Base-by-base conservation (phyloP, 257 asterid species). In the Solanum pinnatisectum region DNA sequence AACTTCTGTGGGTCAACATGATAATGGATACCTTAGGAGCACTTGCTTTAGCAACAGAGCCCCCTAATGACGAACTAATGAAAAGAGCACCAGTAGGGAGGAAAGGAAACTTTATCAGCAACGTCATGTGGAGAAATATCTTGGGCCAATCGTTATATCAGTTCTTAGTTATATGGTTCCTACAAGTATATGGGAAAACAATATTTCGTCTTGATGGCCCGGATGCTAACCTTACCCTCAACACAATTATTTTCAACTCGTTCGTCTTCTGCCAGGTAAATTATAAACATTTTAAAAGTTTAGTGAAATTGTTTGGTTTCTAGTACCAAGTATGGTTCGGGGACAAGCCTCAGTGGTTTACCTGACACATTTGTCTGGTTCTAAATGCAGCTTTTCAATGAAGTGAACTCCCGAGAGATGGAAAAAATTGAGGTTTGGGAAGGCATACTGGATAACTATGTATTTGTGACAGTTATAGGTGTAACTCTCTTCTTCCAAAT, bases 371-470 rank as follows among this genome's bases (percentile, higher is more conserved):
- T 44, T 86, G 1, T 81, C 12, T 86, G 82, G 73, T 33, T 56
- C 15, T 79, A 10, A 70, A 25, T 89, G 86, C 93, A 92, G 94
- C 79, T 92, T 23, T 92, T 92, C 90, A 92, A 92, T 33, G 94
- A 92, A 88, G 87, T 92, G 39, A 92, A 87, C 90, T 92, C 94
- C 6, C 89, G 94, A 44, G 93, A 92, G 82, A 92, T 92, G 94
- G 94, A 92, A 83, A 92, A 92, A 77, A 49, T 89, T n/a, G 90
- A 92, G 84, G 94, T 92, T n/a, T 87, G 91, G 12, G 91, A 92
- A 10, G 94, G 94, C 73, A 87, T 92, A 40, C 89, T 92, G 83
- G 90, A 89, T 71, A 92, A 92, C 83, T 84, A 90, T 1, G 93
- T 92, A 12, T 92, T 92, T 65, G 89, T 90, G 71, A 87, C 60